Percentiles rank a stretch among this genome's conserved stretches.
phyloP scores from a whole-genome alignment of 441 rosid genomes.

The Croton setiger region DNA sequence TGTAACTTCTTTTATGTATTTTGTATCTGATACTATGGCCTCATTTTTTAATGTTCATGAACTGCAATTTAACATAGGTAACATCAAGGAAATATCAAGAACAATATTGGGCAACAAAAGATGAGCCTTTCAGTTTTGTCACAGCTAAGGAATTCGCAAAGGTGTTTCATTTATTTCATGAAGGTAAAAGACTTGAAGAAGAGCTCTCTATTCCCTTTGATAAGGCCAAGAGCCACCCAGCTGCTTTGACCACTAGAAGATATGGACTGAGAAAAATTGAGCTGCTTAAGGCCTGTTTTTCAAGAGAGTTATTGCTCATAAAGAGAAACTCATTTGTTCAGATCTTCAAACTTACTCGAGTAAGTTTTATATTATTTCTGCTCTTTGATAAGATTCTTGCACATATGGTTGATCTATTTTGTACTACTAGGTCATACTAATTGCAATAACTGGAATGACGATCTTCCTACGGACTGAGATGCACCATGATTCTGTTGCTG shows the following conservation, averaged over 20 bases:
- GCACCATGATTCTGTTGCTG: constrained; percentile 47
- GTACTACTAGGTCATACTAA: constrained; percentile 39
- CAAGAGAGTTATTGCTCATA: constrained; percentile 77
- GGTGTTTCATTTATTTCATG: constrained; percentile 69
- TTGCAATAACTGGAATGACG: constrained; percentile 57
- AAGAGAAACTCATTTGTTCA: constrained; percentile 86
- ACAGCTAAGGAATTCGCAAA: constrained; percentile 58
- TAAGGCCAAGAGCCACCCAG: constrained; percentile 61
- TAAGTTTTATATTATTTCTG: constrained; percentile 15
- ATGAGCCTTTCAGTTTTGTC: constrained; percentile 58
- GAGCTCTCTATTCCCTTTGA: constrained; percentile 64
- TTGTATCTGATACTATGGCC: background rate
- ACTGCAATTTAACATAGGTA: constrained; percentile 41
- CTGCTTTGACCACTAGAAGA: constrained; percentile 61
- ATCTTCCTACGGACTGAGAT: constrained; percentile 61
- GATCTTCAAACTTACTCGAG: constrained; percentile 71
- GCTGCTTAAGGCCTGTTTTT: constrained; percentile 55
- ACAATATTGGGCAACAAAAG: constrained; percentile 63
- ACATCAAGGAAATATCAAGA: constrained; percentile 84
- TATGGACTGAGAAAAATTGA: constrained; percentile 61
- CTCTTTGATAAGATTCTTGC: background rate
- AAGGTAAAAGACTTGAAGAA: constrained; percentile 44
- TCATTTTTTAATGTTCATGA: background rate
- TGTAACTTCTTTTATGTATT: background rate
- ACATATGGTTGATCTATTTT: background rate